These are phyloP conservation scores for Suhomyces guaymorum DNA, from an alignment of 1,139 yeast genomes.

Conservation along the genomic window DNA sequence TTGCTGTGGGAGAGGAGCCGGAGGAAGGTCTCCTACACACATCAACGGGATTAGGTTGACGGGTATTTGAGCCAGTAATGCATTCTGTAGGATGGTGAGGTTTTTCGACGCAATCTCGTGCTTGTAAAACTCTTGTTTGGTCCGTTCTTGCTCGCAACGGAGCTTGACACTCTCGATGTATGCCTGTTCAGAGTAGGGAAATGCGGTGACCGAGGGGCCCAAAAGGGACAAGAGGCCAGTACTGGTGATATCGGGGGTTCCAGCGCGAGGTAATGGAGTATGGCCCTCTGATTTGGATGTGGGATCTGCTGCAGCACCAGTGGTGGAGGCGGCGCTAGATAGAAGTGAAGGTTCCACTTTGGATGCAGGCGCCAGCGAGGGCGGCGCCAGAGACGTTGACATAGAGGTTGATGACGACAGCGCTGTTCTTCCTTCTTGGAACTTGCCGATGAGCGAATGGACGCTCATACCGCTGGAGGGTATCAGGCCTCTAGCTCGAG, in stretches of 20 bases:
- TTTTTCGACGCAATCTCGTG: constrained; percentile 64
- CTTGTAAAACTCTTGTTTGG: constrained; percentile 77
- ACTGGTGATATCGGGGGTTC: constrained; percentile 11
- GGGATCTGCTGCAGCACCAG: constrained; percentile 4
- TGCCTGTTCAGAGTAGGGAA: constrained; percentile 66
- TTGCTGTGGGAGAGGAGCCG: constrained; percentile 5
- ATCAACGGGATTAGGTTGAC: constrained; percentile 64
- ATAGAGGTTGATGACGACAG: neutral
- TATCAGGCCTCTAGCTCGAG: constrained; percentile 4
- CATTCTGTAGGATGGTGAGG: constrained; percentile 61
- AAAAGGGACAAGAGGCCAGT: constrained; percentile 38
- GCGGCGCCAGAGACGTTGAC: neutral
- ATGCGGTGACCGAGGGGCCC: constrained; percentile 53
- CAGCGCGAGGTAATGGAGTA: constrained; percentile 2
- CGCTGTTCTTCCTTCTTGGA: constrained; percentile 7
- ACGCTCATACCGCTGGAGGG: constrained; percentile 15
- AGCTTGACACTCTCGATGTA: constrained; percentile 62
- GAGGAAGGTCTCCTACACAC: constrained; percentile 38
- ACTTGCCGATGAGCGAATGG: constrained; percentile 20
- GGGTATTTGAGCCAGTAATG: constrained; percentile 67
- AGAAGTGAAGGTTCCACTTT: constrained; percentile 3
- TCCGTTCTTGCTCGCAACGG: constrained; percentile 74
- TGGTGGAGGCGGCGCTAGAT: constrained; percentile 1
- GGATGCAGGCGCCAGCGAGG: neutral
- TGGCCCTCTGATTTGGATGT: constrained; percentile 6